Base-by-base conservation (phyloP, 1,139 yeast genomes). In the Wickerhamiella infanticola region DNA sequence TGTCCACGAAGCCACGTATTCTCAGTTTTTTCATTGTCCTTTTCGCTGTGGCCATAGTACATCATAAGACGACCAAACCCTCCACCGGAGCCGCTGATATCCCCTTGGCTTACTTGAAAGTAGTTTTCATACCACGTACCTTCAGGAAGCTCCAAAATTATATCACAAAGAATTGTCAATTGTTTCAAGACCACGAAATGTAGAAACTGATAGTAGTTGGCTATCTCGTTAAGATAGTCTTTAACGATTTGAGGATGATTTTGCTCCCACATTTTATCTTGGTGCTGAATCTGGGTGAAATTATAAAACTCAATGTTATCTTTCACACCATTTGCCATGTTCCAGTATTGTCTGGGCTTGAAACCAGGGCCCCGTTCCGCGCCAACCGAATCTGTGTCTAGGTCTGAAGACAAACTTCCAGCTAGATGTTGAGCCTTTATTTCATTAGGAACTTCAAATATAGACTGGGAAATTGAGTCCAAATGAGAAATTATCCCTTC, bases 1-100 rank as follows among this genome's bases (percentile, higher is more conserved):
- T 72, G 77, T 0, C 77, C 77, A 47, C 76, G 60, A 29, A 72
- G 58, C 72, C 72, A 70, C 8, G 70, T 70, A 24, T 63, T 60
- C 18, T 53, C 54, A 23, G 67, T 64, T 11, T 51, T 52, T 25
- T 53, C 46, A 7, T 54, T 57, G 18, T 61, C 61, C n/a, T 62
- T 59, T n/a, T 58, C 59, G 11, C 47, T 47, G 50, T 63, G 62
- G 5, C 69, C 68, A 44, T 63, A 62, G 50, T 70, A 70, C 47
- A 64, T 50, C 68, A 70, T 66, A 42, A 68, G 59, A 44, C 74
- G 58, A 1, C 72, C 73, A 50, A 63, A 65, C 1, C 73, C 70
- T 3, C 65, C 63, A 1, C 71, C 73, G 1, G 63, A 60, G 11
- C 61, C 57, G 7, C 47, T 42, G 27, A 57, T 44, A 43, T 64